Conservation (phyloP, 2,329 filamentous ascomycete genomes). For the Paraphaeosphaeria minitans region DNA sequence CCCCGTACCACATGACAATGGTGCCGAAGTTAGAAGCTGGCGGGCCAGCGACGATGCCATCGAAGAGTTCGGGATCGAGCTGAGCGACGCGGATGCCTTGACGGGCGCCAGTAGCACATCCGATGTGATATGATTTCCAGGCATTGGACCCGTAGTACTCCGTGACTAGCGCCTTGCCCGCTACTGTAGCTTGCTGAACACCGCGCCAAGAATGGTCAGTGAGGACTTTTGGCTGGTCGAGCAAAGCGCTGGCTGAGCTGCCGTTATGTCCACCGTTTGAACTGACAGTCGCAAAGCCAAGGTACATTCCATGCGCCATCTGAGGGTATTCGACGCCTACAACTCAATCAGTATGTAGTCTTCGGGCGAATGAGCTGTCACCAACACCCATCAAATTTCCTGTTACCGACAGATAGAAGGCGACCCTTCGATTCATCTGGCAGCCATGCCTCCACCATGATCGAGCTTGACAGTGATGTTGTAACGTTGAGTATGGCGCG, state of each 20-base stretch:
- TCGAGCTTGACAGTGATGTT: not conserved
- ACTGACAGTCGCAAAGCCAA: slow-evolving; percentile 42
- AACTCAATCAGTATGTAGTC: not conserved
- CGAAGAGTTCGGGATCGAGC: not conserved
- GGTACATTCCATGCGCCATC: slow-evolving; percentile 2
- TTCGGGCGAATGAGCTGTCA: not conserved
- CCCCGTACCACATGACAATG: not conserved
- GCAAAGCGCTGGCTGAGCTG: slow-evolving; percentile 49
- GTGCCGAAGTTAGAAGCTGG: not conserved
- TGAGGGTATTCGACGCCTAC: not conserved
- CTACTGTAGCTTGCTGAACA: not conserved
- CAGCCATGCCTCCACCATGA: not conserved
- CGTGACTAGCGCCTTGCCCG: not conserved
- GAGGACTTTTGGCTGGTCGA: slow-evolving; percentile 49
- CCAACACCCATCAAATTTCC: not conserved
- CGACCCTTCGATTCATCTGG: not conserved
- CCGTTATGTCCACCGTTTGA: slow-evolving; percentile 46
- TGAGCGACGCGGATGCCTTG: not conserved
- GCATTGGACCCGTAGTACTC: not conserved
- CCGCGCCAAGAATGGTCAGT: slow-evolving; percentile 47
- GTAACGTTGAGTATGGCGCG: not conserved
- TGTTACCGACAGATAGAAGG: not conserved
- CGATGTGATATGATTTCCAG: not conserved
- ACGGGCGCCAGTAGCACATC: not conserved
- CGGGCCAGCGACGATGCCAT: not conserved